phyloP scores from a whole-genome alignment of 805 yeast genomes.

The Trichomonascus vanleenenianus region DNA sequence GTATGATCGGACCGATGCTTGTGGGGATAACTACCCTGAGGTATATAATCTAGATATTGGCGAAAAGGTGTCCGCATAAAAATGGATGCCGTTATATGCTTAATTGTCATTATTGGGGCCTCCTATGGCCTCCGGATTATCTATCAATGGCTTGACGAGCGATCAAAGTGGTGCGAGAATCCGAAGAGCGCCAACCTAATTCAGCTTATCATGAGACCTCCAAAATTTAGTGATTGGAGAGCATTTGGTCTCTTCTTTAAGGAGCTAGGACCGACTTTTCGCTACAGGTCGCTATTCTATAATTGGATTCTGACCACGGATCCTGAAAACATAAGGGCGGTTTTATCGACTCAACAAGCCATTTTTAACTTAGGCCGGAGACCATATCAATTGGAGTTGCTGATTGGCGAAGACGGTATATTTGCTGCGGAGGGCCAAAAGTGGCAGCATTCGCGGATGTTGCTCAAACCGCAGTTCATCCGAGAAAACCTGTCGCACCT shows the following conservation, averaged over 20 bases:
- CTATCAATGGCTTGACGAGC: no score
- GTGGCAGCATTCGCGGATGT: slow-evolving; percentile 26
- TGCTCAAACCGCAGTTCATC: slow-evolving; percentile 26
- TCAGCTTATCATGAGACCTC: no score
- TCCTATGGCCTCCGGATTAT: no score
- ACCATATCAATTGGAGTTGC: slow-evolving; percentile 2
- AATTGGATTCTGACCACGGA: slow-evolving; percentile 17
- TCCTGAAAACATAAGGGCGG: slow-evolving; percentile 23
- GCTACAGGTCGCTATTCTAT: background rate
- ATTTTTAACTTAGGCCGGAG: slow-evolving; percentile 25
- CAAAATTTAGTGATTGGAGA: background rate
- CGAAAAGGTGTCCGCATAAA: no score
- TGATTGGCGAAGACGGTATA: slow-evolving; percentile 22
- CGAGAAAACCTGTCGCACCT: slow-evolving; percentile 22
- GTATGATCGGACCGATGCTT: no score
- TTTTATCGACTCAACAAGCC: slow-evolving; percentile 23
- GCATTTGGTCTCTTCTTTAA: background rate
- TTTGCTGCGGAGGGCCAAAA: slow-evolving; percentile 26
- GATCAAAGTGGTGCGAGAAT: no score
- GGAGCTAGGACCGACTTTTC: background rate
- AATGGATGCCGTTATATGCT: no score
- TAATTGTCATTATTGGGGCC: no score
- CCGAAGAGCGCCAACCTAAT: no score
- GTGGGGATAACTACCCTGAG: no score
- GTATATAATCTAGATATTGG: no score